Evolutionary conservation across 495 filamentous ascomycete species (phyloP), one percentile per base, ranked within the genome.

Genomic region (Diplogelasinospora grovesii): DNA sequence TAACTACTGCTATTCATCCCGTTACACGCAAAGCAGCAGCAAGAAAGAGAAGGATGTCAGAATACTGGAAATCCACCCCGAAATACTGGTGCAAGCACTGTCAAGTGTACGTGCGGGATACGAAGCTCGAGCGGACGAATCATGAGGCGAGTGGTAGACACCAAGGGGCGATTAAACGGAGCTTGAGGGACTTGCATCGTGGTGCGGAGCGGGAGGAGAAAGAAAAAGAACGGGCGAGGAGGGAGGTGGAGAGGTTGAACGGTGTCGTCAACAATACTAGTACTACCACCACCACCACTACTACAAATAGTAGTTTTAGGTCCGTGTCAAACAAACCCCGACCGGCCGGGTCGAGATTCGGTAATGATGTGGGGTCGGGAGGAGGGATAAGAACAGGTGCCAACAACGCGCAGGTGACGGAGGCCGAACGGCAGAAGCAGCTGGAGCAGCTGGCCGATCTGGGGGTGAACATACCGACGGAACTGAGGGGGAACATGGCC

Each of bases 61-160:
- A 96, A 77, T 90, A 95, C 64, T 98, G 92, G 92, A 97, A 97
- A 65, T 97, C 92, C 16, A 92, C 89, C 70, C 86, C 89, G 8
- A 89, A 80, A 60, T 87, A 89, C 69, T 97, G 88, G 86, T 99
- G 92, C 78, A 97, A 97, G 64, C 85, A 93, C 70, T 99, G 92
- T 78, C 79, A 77, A 61, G 78, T 77, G 64, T 97, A 78, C 68
- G 87, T 97, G 45, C 79, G 82, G 54, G 92, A 99, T 69, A 96
- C 90, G 20, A 79, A 83, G 51, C 80, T 96, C 61, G 89, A 92
- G 58, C 83, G 81, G 56, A 67, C 78, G 40, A 88, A 95, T 61
- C 92, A 99, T 59, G 93, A 99, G 60, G 76, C 86, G 15, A 95
- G 88, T 3, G 76, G 65, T 2, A 86, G 84, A 58, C 92, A 99